Base-by-base conservation (phyloP, 306 rosid species). In the Inga leiocalycina region DNA sequence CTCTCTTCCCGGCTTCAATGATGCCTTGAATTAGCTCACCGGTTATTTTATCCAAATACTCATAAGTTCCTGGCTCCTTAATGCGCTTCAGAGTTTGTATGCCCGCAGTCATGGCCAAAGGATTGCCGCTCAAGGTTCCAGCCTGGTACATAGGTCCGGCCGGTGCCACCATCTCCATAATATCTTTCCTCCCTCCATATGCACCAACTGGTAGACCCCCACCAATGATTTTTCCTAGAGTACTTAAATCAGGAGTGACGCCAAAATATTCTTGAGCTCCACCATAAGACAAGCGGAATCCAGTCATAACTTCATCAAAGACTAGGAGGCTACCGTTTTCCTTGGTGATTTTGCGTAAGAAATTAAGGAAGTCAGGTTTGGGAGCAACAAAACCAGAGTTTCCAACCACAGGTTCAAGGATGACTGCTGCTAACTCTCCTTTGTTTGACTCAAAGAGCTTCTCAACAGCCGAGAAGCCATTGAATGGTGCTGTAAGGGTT, bases 61-160 rank as follows among this genome's bases (percentile, higher is more conserved):
- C 85, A 1, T 92, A 96, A 35, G 90, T 92, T 80, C 94, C 98
- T 0, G 94, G 95, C 86, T 91, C 86, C 92, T 90, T 88, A 73
- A 96, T 82, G 41, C 94, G 93, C 92, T 88, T 88, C 35, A 96
- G 92, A 37, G 99, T 94, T 43, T 96, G 94, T 76, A 92, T 96
- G 14, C 98, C 99, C 0, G 99, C 98, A 15, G 97, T 96, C 99
- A 96, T 96, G 81, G 99, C 99, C 85, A 96, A 88, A 43, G 99
- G 98, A 77, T 96, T 96, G 22, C 98, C 98, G 10, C 97, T 96
- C 88, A 96, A 79, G 82, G 98, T 94, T 81, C 99, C 98, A 13
- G 97, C 98, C 82, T 92, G 98, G 87, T 96, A 96, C 97, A 96
- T 90, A 0, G 99, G 99, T 71, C 98, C 95, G 16, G 99, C 97